Percentiles rank a stretch among this genome's conserved stretches.
phyloP scores from a whole-genome alignment of 2,329 filamentous ascomycete species.

The Cladosporium austrohemisphaericum region DNA sequence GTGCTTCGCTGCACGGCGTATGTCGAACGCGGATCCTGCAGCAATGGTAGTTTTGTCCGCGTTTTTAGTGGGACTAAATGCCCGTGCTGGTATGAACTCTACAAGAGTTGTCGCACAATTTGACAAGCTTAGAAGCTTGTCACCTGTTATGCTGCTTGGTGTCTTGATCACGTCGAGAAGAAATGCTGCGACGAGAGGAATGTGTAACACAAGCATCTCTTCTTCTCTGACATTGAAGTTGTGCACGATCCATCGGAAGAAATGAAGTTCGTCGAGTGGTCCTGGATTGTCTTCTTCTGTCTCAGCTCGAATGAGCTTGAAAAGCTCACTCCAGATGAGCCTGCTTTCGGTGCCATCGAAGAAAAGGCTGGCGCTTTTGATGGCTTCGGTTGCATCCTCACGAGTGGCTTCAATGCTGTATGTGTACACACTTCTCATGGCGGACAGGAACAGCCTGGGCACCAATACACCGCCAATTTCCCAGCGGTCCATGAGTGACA shows the following conservation, averaged over 20 bases:
- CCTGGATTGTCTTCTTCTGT: slow-evolving; percentile 7
- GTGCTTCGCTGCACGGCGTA: neutral
- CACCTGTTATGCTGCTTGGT: neutral
- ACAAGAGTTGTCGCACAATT: slow-evolving; percentile 14
- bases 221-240: slow-evolving; percentile 95
- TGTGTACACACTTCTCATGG: slow-evolving; percentile 72
- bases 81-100: slow-evolving; percentile 10
- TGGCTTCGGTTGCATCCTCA: slow-evolving; percentile 74
- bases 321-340: slow-evolving; percentile 64
- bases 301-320: slow-evolving; percentile 17
- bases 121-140: neutral
- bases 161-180: slow-evolving; percentile 16
- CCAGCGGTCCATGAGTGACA: slow-evolving; percentile 97
- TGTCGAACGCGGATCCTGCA: neutral
- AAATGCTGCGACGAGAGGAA: slow-evolving; percentile 48
- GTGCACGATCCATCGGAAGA: slow-evolving; percentile 63
- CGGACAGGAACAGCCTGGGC: slow-evolving; percentile 80
- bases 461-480: slow-evolving; percentile 90
- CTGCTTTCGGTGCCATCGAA: slow-evolving; percentile 96
- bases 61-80: slow-evolving; percentile 1
- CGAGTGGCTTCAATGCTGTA: slow-evolving; percentile 68
- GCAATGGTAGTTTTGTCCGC: neutral
- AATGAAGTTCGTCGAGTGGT: slow-evolving; percentile 40
- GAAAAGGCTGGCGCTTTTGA: slow-evolving; percentile 90
- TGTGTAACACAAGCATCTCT: slow-evolving; percentile 86